Base-by-base conservation (phyloP, 2,329 filamentous ascomycete genomes). In the Calycina herbarum region DNA sequence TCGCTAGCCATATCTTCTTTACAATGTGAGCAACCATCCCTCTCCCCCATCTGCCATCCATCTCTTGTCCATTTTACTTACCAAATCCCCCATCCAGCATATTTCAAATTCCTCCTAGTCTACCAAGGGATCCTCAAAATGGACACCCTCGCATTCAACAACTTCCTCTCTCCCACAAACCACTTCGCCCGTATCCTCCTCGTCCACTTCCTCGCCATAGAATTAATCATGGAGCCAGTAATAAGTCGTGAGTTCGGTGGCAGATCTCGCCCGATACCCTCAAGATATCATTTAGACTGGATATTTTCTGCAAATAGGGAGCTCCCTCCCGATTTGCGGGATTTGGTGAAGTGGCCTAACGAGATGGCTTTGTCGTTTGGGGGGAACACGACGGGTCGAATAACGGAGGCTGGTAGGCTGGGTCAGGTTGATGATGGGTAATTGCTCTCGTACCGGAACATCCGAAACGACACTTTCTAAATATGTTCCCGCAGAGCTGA, bases 201-300 rank as follows among this genome's bases (percentile, higher is more conserved):
- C 5, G 75, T 78, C 6, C 80, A 83, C 68, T 82, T 82, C 69
- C 76, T 83, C n/a, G 77, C 79, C 1, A 69, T 82, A 0, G 79
- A 83, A 61, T 74, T 80, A 0, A 73, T 82, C 5, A 75, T 83
- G 64, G 76, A 76, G 5, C 80, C 80, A 0, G 77, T 82, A 5
- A 66, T 75, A 2, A 68, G 71, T 31, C 70, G 72, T 8, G 75
- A 76, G 57, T 76, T 69, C 65, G 73, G 73, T 0, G 68, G 74
- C 1, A 61, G 64, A n/a, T 38, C 45, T 3, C 42, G 58, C n/a
- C 56, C 42, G 5, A 64, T 64, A 8, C 62, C 65, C 2, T 15
- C 69, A 29, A 56, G 67, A 20, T 57, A 42, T 54, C 65, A 66
- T 38, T 35, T 66, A 17, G 57, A 57, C 20, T 69, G 68, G 69